phyloP scores from a whole-genome alignment of 225 moss, liverwort and hornwort genomes.

The Physcomitrellopsis africana region DNA sequence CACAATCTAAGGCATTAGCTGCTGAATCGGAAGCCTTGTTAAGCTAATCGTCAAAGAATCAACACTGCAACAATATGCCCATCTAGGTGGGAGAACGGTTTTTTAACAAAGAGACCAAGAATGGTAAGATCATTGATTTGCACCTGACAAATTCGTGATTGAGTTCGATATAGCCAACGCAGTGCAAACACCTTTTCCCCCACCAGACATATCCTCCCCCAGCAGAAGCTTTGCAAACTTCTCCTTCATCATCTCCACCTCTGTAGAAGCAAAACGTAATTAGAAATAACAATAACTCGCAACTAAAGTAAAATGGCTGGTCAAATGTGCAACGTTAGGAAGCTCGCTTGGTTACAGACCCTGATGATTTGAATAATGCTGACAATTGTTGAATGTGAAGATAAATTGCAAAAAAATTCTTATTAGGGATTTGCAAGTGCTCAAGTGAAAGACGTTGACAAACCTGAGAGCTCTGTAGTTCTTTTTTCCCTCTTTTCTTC shows the following conservation, averaged over 20 bases:
- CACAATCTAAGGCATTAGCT: constrained; percentile 11
- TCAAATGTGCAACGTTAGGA: no score
- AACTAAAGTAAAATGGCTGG: no score
- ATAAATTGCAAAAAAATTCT: no score
- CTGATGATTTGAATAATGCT: no score
- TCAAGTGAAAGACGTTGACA: neutral
- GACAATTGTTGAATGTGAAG: no score
- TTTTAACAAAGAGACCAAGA: neutral
- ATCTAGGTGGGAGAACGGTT: no score
- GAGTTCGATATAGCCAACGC: constrained; percentile 94
- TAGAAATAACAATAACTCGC: no score
- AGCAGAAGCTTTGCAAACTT: constrained; percentile 96
- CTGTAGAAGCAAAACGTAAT: constrained; percentile 40
- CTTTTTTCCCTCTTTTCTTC: constrained; percentile 93
- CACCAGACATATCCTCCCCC: constrained; percentile 99
- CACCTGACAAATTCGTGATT: constrained; percentile 97
- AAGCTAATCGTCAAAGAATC: neutral
- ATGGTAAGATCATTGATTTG: constrained; percentile 11
- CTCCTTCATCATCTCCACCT: constrained; percentile 99
- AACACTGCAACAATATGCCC: constrained; percentile 7
- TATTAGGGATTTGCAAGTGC: no score
- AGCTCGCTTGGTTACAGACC: no score
- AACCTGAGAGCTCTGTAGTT: constrained; percentile 85
- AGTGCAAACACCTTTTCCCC: constrained; percentile 94
- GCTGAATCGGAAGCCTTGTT: constrained; percentile 5